These are phyloP conservation scores for Oryza glaberrima DNA, from an alignment of 176 grass and related monocot species.

Conservation along the genomic window DNA sequence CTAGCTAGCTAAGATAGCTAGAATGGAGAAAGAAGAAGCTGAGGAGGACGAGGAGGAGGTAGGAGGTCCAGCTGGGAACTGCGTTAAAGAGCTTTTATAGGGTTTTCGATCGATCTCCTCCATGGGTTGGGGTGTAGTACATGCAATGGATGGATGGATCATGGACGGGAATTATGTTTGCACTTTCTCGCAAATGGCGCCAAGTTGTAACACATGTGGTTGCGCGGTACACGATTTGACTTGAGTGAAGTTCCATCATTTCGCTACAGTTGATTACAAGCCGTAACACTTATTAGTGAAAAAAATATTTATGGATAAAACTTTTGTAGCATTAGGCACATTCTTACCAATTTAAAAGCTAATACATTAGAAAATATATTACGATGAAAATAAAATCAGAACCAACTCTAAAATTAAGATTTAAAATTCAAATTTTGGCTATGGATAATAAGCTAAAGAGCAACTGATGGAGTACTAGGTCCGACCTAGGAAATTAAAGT, in stretches of 20 bases:
- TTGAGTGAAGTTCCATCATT: too few relatives aligned
- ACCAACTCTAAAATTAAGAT: too few relatives aligned
- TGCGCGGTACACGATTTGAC: constrained; percentile 13
- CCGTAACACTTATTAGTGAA: too few relatives aligned
- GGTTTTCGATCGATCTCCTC: neutral
- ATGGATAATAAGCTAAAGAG: too few relatives aligned
- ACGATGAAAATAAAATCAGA: too few relatives aligned
- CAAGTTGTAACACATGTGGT: neutral
- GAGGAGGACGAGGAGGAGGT: neutral
- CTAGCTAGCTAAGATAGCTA: neutral
- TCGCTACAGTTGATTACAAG: too few relatives aligned
- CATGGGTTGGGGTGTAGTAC: neutral
- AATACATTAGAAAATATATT: too few relatives aligned
- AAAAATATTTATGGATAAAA: too few relatives aligned
- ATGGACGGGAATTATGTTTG: neutral
- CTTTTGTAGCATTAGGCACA: too few relatives aligned
- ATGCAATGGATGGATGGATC: neutral
- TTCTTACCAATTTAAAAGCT: too few relatives aligned
- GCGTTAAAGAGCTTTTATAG: constrained; percentile 52
- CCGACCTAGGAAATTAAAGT: neutral
- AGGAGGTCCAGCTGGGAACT: constrained; percentile 35
- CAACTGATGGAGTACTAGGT: too few relatives aligned
- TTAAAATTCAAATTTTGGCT: too few relatives aligned
- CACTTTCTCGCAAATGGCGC: neutral
- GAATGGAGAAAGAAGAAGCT: neutral